A percentile compares a stretch with the other conserved stretches of the same genome.
Conservation (phyloP, 1,139 yeast species). For the Candida sanyaensis region DNA sequence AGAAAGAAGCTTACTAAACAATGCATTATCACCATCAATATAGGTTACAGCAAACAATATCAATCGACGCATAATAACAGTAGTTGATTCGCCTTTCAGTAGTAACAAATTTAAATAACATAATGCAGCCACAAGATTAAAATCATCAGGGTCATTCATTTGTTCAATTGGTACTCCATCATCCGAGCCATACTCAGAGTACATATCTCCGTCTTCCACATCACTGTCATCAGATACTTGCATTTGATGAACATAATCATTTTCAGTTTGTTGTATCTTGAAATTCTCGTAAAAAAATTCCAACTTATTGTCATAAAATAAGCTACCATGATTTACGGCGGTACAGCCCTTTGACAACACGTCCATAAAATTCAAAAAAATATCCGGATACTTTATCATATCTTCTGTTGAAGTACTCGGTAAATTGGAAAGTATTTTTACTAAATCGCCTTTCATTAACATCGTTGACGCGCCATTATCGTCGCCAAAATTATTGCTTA, state of each 20-base stretch:
- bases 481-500: constrained; percentile 19
- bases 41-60: constrained; percentile 25
- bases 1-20: constrained; percentile 9
- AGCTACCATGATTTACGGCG: neutral
- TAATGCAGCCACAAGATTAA: constrained; percentile 7
- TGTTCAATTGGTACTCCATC: neutral
- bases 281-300: constrained; percentile 12
- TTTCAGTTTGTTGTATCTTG: constrained; percentile 12
- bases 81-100: constrained; percentile 26
- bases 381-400: neutral
- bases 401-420: neutral
- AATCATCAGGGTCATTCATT: neutral
- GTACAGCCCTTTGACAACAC: constrained; percentile 1
- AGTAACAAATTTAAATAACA: constrained; percentile 19
- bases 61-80: constrained; percentile 21
- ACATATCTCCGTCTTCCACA: constrained; percentile 17
- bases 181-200: constrained; percentile 22
- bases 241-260: constrained; percentile 23
- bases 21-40: constrained; percentile 14
- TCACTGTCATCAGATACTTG: constrained; percentile 39
- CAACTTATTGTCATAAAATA: constrained; percentile 4
- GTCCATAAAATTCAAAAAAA: constrained; percentile 1
- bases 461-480: neutral
- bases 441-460: neutral
- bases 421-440: constrained; percentile 1